These are phyloP conservation scores for Fagus sylvatica DNA, from an alignment of 306 rosid genomes.

Conservation along the genomic window DNA sequence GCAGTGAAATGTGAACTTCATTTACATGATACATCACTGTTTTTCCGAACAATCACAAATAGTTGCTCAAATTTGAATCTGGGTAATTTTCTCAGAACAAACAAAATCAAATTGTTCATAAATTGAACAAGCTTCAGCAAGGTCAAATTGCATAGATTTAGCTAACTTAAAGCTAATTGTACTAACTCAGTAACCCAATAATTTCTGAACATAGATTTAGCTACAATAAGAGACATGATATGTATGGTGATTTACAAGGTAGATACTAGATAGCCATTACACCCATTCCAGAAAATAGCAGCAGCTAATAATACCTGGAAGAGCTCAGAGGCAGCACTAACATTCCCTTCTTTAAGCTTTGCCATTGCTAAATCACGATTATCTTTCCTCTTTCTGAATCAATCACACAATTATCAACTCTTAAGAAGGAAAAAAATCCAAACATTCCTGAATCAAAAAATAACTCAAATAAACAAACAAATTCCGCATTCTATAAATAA, in stretches of 20 bases:
- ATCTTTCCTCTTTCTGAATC: constrained; percentile 55
- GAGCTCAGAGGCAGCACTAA: constrained; percentile 71
- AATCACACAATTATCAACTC: neutral
- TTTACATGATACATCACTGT: neutral
- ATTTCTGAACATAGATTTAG: too few species aligned
- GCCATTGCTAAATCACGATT: constrained; percentile 73
- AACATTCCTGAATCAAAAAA: too few species aligned
- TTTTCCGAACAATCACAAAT: neutral
- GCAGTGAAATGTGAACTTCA: neutral
- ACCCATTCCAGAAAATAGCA: neutral
- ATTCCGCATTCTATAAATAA: too few species aligned
- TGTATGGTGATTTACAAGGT: too few species aligned
- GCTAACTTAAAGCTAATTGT: too few species aligned
- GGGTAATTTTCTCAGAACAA: neutral
- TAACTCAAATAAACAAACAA: too few species aligned
- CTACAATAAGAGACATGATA: too few species aligned
- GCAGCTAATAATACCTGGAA: constrained; percentile 55
- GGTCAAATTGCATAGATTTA: neutral
- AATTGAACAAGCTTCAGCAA: neutral
- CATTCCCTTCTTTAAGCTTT: constrained; percentile 75
- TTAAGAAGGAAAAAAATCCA: neutral
- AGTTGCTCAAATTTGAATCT: neutral
- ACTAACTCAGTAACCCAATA: too few species aligned
- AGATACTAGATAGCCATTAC: neutral
- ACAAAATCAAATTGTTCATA: neutral